Evolutionary conservation across 257 asterid species (phyloP).

Genomic region (Fraxinus cuspidata): DNA sequence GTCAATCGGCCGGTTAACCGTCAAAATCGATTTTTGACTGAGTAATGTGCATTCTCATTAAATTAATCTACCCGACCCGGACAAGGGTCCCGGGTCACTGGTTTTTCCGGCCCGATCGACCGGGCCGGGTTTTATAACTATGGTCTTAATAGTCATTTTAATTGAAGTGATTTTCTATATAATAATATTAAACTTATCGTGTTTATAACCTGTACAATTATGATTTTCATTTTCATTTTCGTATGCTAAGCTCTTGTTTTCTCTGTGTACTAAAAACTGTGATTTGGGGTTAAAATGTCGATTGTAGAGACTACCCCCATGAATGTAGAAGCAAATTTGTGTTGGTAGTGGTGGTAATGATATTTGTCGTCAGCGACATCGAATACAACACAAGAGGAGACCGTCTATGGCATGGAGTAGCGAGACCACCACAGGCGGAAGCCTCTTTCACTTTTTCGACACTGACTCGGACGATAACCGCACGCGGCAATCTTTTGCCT

Average conservation of each 20-base stretch:
- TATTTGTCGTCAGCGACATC: conserved; percentile 33
- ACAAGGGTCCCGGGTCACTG: no score
- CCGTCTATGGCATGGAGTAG: conserved; percentile 43
- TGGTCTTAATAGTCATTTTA: no score
- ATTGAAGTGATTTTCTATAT: no score
- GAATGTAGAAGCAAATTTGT: neutral
- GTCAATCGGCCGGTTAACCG: no score
- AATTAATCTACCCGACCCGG: no score
- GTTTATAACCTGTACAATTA: no score
- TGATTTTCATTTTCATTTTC: no score
- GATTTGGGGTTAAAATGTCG: neutral
- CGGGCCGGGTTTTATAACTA: no score
- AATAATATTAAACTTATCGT: no score
- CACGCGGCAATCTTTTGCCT: conserved; percentile 32
- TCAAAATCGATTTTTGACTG: no score
- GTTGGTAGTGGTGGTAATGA: conserved; percentile 12
- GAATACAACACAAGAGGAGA: conserved; percentile 29
- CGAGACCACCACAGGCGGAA: conserved; percentile 49
- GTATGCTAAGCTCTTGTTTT: neutral
- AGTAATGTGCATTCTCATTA: no score
- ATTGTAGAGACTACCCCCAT: neutral
- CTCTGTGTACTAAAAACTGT: neutral
- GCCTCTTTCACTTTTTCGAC: conserved; percentile 42
- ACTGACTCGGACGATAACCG: conserved; percentile 37
- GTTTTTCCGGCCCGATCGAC: no score